These are phyloP conservation scores for Melaleuca alternifolia DNA, from an alignment of 345 rosid species.

Conservation along the genomic window DNA sequence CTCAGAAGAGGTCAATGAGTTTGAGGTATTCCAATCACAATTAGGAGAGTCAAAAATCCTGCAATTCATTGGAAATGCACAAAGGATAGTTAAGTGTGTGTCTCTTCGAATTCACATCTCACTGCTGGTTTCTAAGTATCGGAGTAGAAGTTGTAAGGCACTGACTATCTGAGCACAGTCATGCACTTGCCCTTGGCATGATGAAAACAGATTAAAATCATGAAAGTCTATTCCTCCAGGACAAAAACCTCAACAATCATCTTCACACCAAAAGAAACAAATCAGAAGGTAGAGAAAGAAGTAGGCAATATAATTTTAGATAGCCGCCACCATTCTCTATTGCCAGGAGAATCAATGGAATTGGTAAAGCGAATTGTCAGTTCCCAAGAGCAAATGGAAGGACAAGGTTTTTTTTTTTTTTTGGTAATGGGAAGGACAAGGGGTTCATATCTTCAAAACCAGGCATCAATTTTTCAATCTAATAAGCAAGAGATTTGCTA, in stretches of 20 bases:
- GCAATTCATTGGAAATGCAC: background rate
- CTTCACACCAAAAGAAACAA: background rate
- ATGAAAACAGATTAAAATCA: background rate
- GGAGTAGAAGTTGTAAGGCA: background rate
- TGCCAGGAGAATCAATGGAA: background rate
- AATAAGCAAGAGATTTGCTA: background rate
- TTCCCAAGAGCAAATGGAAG: background rate
- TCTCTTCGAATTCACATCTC: background rate
- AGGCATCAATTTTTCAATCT: background rate
- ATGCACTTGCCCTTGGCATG: background rate
- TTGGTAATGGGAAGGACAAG: background rate
- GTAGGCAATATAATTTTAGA: background rate
- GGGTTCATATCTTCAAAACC: background rate
- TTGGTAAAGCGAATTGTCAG: background rate
- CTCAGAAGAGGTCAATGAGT: constrained; percentile 45
- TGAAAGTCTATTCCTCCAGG: background rate
- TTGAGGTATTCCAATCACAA: constrained; percentile 45
- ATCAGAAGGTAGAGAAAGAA: background rate
- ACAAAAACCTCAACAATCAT: background rate
- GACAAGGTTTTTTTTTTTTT: too few relatives aligned
- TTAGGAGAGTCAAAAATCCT: constrained; percentile 76
- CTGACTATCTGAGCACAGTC: background rate
- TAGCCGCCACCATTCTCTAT: background rate
- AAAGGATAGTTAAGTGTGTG: background rate
- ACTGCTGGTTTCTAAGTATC: background rate